Base-by-base conservation (phyloP, 192 early-diverging fungal species). In the Ambispora gerdemannii region DNA sequence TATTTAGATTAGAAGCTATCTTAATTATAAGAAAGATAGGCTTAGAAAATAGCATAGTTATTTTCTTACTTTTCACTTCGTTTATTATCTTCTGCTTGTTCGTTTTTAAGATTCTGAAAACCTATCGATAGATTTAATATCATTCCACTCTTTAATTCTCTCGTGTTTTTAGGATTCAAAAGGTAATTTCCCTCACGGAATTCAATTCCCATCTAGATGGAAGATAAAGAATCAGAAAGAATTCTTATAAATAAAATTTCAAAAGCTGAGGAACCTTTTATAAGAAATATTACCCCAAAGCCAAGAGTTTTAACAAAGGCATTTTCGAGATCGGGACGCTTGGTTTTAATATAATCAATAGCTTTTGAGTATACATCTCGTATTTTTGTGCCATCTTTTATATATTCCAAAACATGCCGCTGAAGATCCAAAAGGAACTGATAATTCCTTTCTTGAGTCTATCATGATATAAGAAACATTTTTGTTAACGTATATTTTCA, bases 371-470 rank as follows among this genome's bases (percentile, higher is more conserved):
- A 95, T 11, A 99, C 82, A 33, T 91, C 89, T 55, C 83, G 84
- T 77, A 93, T 90, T 30, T 84, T 75, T 20, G 78, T 87, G 0
- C 93, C 95, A 17, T 91, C 85, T 63, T 82, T 89, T 60, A 97
- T 84, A 19, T 77, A 75, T 6, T 82, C 80, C 27, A 97, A 69
- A 20, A 92, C 77, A 61, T 90, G 84, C 35, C 87, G 82, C 63
- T 97, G 95, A 28, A 99, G 77, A 34, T 91, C 89, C 47, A 95
- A 75, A 70, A 99, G 79, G 69, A 99, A 94, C 2, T 83, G 81
- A 75, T 99, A 99, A 82, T 96, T 97, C 60, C 89, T 89, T 76
- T 98, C 94, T 75, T 96, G 92, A 13, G 78, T 76, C 76, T 89
- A 70, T 10, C 31, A 10, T 15, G 50, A 11, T 17, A 31, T 22